Evolutionary conservation across 805 yeast genomes (phyloP).

Genomic region (Dipodascopsis uninucleata): DNA sequence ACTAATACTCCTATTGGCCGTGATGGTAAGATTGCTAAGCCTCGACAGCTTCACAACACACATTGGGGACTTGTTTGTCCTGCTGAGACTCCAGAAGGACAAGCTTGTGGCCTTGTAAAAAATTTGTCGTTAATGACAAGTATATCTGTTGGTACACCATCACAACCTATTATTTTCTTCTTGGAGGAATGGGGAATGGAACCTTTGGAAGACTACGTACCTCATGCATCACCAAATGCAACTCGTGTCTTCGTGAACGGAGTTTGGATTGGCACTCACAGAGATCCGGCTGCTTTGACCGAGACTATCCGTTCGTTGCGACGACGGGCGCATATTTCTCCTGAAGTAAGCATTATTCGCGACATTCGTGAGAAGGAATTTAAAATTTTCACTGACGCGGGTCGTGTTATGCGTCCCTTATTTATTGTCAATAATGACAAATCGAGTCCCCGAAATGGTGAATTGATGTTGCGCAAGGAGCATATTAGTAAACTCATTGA

Average conservation of each 20-base stretch:
- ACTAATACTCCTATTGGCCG: conserved; percentile 99
- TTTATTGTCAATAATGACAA: conserved; percentile 82
- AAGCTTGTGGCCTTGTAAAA: conserved; percentile 98
- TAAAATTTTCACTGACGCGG: conserved; percentile 96
- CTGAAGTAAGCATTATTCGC: conserved; percentile 94
- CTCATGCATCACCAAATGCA: conserved; percentile 84
- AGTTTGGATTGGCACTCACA: conserved; percentile 98
- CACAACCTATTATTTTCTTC: conserved; percentile 87
- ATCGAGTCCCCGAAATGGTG: conserved; percentile 52
- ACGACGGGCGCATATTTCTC: conserved; percentile 90
- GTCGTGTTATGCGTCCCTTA: conserved; percentile 95
- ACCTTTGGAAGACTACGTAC: conserved; percentile 92
- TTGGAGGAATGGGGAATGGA: conserved; percentile 99
- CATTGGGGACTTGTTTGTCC: conserved; percentile 99
- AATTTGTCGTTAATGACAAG: conserved; percentile 95
- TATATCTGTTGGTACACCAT: conserved; percentile 96
- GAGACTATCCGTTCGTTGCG: conserved; percentile 87
- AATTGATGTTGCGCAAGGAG: conserved; percentile 77
- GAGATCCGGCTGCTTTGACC: conserved; percentile 89
- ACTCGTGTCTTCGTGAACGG: conserved; percentile 96
- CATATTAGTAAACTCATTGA: conserved; percentile 69
- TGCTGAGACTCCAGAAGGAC: conserved; percentile 99
- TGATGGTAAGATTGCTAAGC: conserved; percentile 98
- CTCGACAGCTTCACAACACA: conserved; percentile 97
- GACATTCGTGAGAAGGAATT: conserved; percentile 96